phyloP scores from a whole-genome alignment of 1,139 yeast genomes.

The Zygoascus sp. region DNA sequence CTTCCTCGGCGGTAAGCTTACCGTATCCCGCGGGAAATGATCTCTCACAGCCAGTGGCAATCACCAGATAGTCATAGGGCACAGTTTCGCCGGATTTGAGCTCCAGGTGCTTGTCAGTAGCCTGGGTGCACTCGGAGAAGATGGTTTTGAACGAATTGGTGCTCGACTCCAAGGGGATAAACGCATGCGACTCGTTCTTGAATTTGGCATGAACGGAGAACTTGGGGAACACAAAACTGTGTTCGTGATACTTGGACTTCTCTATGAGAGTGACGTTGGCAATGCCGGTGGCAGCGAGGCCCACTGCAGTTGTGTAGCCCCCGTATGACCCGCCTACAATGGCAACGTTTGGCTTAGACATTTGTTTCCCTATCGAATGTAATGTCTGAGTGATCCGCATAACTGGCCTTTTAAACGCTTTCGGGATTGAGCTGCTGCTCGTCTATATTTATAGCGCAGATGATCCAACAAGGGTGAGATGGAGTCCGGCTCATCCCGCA shows the following conservation, averaged over 20 bases:
- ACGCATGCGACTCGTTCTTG: conserved; percentile 19
- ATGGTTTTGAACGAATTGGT: conserved; percentile 12
- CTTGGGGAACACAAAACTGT: conserved; percentile 21
- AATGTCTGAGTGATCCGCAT: background rate
- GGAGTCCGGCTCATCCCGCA: too few relatives aligned
- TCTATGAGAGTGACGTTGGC: conserved; percentile 20
- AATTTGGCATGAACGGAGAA: conserved; percentile 17
- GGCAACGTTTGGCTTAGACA: conserved; percentile 12
- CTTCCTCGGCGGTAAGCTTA: conserved; percentile 10
- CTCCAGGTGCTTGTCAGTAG: conserved; percentile 3
- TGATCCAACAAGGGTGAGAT: background rate
- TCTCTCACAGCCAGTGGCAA: conserved; percentile 16
- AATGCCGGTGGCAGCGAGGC: conserved; percentile 15
- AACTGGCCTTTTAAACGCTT: background rate
- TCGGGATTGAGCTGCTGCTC: background rate
- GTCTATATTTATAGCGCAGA: background rate
- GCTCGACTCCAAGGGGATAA: conserved; percentile 16
- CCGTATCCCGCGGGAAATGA: conserved; percentile 15
- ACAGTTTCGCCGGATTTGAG: conserved; percentile 12
- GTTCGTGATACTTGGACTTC: conserved; percentile 16
- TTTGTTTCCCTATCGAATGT: background rate
- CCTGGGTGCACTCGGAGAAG: conserved; percentile 7
- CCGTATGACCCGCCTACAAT: conserved; percentile 22
- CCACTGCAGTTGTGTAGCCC: conserved; percentile 19
- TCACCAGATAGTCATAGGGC: conserved; percentile 14